Evolutionary conservation across 306 rosid genomes (phyloP), one percentile per base, ranked within the genome.

Genomic region (Echinosophora koreensis): DNA sequence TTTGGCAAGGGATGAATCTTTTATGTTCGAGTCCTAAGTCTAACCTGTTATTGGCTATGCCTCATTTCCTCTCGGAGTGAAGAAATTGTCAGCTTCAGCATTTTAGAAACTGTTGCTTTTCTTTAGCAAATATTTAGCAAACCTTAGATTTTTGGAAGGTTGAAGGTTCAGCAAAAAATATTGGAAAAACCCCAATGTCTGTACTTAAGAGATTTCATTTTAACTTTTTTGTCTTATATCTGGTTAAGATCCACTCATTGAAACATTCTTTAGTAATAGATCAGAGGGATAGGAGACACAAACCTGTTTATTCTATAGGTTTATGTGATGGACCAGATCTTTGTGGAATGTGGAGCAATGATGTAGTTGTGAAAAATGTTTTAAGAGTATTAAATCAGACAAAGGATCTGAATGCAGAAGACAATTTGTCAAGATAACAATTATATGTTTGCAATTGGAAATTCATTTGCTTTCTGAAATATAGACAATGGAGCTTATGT

Each of bases 1-100:
- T 58, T 57, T 73, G 74, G 82, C 64, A 51, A 71, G 77, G 71
- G 75, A 38, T 73, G 77, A 69, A 60, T 52, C 30, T 51, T 47
- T 44, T 18, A n/a, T 64, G 74, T 80, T 77, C 30, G 55, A 69
- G 71, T 66, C 69, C 8, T 6, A 46, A 4, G 32, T 59, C 55
- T 77, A 84, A 18, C 66, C 56, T 80, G 39, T 76, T 54, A 58
- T 67, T 35, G 71, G 60, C 49, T 17, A 41, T 42, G 66, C 61
- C 61, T 44, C 18, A 30, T 76, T 56, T 73, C 66, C 37, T 55
- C 42, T 62, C 37, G 16, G 79, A 42, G 44, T 65, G 77, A 63
- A 52, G 63, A 66, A 65, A 61, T 54, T 59, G 55, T 77, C 63
- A 13, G 62, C 62, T 81, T 30, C 62, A 51, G 77, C 77, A 41